A percentile compares a stretch with the other conserved stretches of the same genome.
Conservation (phyloP, 306 rosid genomes). For the Cyamopsis tetragonoloba region DNA sequence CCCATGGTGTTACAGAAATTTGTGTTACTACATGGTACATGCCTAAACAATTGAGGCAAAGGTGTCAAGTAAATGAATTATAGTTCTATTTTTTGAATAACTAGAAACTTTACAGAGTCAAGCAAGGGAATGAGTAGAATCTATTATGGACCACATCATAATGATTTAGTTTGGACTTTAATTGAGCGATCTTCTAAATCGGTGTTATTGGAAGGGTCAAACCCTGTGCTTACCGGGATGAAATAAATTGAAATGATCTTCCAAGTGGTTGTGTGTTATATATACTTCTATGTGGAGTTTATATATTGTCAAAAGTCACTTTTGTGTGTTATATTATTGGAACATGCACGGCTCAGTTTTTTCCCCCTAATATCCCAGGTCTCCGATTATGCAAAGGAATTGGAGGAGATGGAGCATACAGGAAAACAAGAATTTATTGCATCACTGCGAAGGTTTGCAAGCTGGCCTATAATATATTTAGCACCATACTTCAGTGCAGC, state of each 20-base stretch:
- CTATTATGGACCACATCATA: neutral
- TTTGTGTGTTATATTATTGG: too few relatives aligned
- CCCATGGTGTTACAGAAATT: neutral
- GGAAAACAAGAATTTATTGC: slow-evolving; percentile 90
- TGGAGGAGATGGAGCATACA: slow-evolving; percentile 78
- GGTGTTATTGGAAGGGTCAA: neutral
- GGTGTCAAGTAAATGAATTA: neutral
- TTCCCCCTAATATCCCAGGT: slow-evolving; percentile 37
- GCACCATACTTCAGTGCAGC: neutral
- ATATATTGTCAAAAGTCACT: too few relatives aligned
- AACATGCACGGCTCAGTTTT: neutral
- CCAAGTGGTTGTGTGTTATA: neutral
- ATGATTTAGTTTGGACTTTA: neutral
- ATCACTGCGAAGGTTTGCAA: slow-evolving; percentile 69
- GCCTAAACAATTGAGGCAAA: neutral
- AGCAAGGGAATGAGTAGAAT: neutral
- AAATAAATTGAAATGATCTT: neutral
- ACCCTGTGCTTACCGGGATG: neutral
- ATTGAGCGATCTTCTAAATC: neutral
- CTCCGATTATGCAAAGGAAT: slow-evolving; percentile 57
- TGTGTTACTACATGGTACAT: neutral
- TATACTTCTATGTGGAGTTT: neutral
- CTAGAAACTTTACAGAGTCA: neutral
- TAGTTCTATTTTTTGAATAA: too few relatives aligned
- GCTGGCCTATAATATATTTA: neutral